A percentile compares a stretch with the other conserved stretches of the same genome.
These are phyloP conservation scores for Blastocystis sp. DNA, from an alignment of 352 stramenopile genomes.

Conservation along the genomic window DNA sequence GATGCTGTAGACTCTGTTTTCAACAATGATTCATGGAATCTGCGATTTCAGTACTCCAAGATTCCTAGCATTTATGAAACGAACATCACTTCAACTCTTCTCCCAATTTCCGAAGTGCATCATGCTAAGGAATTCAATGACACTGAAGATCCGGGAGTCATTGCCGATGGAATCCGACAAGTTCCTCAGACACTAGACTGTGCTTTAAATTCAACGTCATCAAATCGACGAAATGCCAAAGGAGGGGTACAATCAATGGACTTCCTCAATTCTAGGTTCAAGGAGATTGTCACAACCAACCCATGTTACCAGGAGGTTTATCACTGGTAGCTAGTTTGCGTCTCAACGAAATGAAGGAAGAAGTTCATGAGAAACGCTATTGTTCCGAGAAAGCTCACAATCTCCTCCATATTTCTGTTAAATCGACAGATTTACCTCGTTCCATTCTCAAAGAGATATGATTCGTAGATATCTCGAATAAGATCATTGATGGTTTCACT, in stretches of 20 bases:
- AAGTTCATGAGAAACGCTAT: not conserved
- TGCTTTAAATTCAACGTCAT: slow-evolving; percentile 37
- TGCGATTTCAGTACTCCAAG: not conserved
- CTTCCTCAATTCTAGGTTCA: not conserved
- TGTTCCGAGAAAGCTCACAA: not conserved
- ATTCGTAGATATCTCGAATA: not conserved
- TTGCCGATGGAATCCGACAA: not conserved
- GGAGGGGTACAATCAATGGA: not conserved
- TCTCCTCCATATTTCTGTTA: not conserved
- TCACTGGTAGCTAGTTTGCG: not conserved
- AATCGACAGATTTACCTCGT: not conserved
- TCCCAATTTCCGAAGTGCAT: not conserved
- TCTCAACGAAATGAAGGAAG: not conserved
- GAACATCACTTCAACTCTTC: not conserved
- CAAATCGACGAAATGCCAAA: not conserved
- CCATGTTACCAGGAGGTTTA: slow-evolving; percentile 24
- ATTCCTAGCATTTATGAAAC: not conserved
- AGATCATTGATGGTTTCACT: not conserved
- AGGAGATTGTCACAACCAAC: slow-evolving; percentile 35
- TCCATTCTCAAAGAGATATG: not conserved
- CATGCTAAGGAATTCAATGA: not conserved
- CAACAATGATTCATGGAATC: not conserved
- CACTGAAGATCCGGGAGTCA: not conserved
- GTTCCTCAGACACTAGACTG: not conserved
- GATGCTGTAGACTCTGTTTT: not conserved